These are phyloP conservation scores for Claviceps digitariae DNA, from an alignment of 2,329 filamentous ascomycete species.

Conservation along the genomic window DNA sequence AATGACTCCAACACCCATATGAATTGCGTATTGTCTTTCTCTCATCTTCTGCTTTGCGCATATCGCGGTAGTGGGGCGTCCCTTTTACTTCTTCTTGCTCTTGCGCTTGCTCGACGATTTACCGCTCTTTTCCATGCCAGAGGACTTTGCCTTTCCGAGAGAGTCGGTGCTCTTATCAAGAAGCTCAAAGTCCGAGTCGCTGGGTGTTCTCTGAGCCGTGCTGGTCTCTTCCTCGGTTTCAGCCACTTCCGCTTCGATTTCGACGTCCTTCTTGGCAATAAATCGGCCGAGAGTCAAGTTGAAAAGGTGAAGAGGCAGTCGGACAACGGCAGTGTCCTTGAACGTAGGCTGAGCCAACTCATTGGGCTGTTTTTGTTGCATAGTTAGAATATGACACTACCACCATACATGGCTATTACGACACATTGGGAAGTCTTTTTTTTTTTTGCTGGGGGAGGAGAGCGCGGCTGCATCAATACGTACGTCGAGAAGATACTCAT, in stretches of 20 bases:
- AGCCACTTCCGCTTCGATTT: constrained; percentile 24
- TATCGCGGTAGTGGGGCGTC: not conserved
- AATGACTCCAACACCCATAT: not conserved
- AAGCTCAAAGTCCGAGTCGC: constrained; percentile 50
- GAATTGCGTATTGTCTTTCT: not conserved
- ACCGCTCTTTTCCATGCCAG: constrained; percentile 29
- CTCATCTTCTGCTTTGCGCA: not conserved
- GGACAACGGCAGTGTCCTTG: constrained; percentile 69
- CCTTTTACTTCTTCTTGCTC: constrained; percentile 6
- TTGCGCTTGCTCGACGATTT: constrained; percentile 7
- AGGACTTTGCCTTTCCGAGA: constrained; percentile 36
- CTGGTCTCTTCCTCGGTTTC: constrained; percentile 34
- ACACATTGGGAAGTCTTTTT: no score
- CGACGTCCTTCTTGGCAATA: constrained; percentile 25
- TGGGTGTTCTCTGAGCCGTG: constrained; percentile 36
- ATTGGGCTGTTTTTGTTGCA: constrained; percentile 42
- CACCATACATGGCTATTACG: no score
- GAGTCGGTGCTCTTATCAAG: constrained; percentile 48
- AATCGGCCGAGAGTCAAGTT: constrained; percentile 38
- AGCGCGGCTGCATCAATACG: constrained; percentile 24
- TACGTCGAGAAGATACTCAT: constrained; percentile 81
- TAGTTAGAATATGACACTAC: constrained; percentile 9
- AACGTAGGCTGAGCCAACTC: constrained; percentile 69
- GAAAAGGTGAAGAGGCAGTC: constrained; percentile 64
- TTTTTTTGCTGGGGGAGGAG: no score